Evolutionary conservation across 2,329 filamentous ascomycete species (phyloP).

Genomic region (Dactylellina leptospora): DNA sequence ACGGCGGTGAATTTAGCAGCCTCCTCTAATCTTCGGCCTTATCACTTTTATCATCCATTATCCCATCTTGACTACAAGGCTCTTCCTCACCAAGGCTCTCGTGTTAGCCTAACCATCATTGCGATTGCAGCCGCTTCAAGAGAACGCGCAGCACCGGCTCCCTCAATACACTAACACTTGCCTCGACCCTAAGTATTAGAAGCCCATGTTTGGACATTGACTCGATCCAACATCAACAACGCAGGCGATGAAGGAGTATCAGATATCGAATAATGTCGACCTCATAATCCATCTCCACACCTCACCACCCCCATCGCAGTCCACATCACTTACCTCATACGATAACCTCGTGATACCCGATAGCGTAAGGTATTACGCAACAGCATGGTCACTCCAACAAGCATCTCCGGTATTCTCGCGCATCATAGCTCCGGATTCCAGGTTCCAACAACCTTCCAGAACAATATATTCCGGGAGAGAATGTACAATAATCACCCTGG

Average conservation of each 20-base stretch:
- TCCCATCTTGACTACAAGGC: too few species aligned
- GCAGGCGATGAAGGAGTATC: slow-evolving; percentile 27
- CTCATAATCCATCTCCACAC: slow-evolving; percentile 25
- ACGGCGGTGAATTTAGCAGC: too few species aligned
- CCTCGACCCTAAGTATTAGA: too few species aligned
- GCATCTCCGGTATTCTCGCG: slow-evolving; percentile 32
- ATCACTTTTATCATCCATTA: too few species aligned
- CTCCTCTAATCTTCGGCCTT: neutral
- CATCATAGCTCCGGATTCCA: slow-evolving; percentile 29
- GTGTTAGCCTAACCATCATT: too few species aligned
- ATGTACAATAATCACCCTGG: slow-evolving; percentile 22
- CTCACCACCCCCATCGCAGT: neutral
- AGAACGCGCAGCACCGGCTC: too few species aligned
- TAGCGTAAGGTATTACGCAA: slow-evolving; percentile 27
- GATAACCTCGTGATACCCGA: neutral
- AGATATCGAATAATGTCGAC: slow-evolving; percentile 26
- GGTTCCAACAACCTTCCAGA: slow-evolving; percentile 25
- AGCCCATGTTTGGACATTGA: too few species aligned
- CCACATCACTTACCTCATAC: neutral
- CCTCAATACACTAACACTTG: too few species aligned
- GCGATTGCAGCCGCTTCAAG: too few species aligned
- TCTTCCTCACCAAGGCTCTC: too few species aligned
- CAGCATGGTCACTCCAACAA: slow-evolving; percentile 38
- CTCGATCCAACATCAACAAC: slow-evolving; percentile 39
- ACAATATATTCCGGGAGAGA: slow-evolving; percentile 10